Evolutionary conservation across 306 rosid species (phyloP).

Genomic region (Nissolia schottii): DNA sequence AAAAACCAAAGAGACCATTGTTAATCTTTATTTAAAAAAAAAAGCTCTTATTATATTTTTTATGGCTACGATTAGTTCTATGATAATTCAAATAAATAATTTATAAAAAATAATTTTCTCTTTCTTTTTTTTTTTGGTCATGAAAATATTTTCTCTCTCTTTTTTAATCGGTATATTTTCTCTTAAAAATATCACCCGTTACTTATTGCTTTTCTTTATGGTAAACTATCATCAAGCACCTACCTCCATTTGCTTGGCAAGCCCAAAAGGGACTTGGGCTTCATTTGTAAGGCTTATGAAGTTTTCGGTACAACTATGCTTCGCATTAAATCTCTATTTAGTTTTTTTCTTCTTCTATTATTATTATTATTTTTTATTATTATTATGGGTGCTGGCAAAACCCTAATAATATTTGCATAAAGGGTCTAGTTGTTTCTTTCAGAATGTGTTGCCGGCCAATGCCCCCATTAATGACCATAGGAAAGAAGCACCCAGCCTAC

Average conservation of each 20-base stretch:
- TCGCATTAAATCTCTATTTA: not conserved
- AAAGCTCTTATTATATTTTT: too few species aligned
- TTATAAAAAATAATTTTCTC: too few species aligned
- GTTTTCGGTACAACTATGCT: not conserved
- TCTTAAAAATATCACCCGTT: too few species aligned
- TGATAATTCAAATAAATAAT: too few species aligned
- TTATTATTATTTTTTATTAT: not conserved
- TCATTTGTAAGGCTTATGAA: not conserved
- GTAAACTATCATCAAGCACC: slow-evolving; percentile 14
- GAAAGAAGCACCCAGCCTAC: not conserved
- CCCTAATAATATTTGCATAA: not conserved
- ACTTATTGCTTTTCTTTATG: too few species aligned
- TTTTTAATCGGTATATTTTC: too few species aligned
- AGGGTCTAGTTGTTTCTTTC: not conserved
- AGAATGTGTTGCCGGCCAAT: slow-evolving; percentile 11
- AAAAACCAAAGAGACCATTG: too few species aligned
- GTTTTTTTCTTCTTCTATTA: not conserved
- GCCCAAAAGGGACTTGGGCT: slow-evolving; percentile 34
- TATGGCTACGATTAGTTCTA: too few species aligned
- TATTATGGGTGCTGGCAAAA: not conserved
- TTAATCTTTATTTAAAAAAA: too few species aligned
- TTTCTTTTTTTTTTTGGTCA: too few species aligned
- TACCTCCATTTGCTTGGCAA: not conserved
- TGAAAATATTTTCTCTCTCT: too few species aligned
- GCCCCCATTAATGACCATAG: slow-evolving; percentile 1